Evolutionary conservation across 192 early-diverging fungal species (phyloP).

Genomic region (Radiomyces spectabilis): DNA sequence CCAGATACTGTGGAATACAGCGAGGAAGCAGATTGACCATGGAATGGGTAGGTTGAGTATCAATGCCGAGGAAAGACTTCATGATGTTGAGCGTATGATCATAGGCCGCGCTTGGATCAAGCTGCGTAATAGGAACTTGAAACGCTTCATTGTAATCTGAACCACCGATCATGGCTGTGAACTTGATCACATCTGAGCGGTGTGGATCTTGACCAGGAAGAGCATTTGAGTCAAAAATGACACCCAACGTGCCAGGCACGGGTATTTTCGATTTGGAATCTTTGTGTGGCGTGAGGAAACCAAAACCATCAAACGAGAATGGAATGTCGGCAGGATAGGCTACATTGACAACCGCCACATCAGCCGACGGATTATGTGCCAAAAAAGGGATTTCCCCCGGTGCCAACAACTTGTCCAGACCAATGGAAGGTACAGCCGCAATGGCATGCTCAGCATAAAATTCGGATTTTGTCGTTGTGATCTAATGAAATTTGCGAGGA

Average conservation of each 20-base stretch:
- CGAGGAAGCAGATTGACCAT: constrained; percentile 52
- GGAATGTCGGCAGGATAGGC: constrained; percentile 42
- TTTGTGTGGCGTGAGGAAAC: constrained; percentile 74
- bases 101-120: constrained; percentile 3
- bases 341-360: constrained; percentile 83
- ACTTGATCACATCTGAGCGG: constrained; percentile 31
- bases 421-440: constrained; percentile 54
- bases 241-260: constrained; percentile 55
- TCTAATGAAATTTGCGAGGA: too few relatives aligned
- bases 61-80: constrained; percentile 51
- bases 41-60: constrained; percentile 31
- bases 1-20: constrained; percentile 87
- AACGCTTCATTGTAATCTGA: constrained; percentile 57
- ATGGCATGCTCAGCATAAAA: constrained; percentile 55
- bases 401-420: constrained; percentile 39
- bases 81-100: constrained; percentile 34
- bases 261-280: constrained; percentile 15
- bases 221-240: constrained; percentile 82
- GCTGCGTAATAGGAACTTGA: constrained; percentile 24
- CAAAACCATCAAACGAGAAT: constrained; percentile 74
- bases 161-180: constrained; percentile 93
- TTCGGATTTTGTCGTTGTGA: constrained; percentile 21
- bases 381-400: constrained; percentile 35
- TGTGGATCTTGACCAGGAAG: constrained; percentile 59
- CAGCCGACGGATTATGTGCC: constrained; percentile 55